phyloP scores from a whole-genome alignment of 2,329 filamentous ascomycete genomes.

The Fusarium denticulatum region DNA sequence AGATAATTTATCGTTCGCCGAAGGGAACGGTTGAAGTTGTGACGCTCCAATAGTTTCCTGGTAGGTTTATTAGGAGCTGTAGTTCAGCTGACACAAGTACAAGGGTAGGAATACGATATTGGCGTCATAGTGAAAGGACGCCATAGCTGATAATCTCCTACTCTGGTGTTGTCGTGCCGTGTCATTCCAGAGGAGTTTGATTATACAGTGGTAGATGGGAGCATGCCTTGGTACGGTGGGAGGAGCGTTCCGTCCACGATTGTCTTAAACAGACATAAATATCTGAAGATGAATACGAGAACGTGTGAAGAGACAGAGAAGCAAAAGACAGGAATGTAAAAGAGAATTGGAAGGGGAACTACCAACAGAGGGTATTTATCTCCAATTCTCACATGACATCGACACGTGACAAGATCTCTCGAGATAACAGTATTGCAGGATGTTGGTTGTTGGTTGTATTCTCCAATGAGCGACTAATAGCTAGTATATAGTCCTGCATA shows the following conservation, averaged over 20 bases:
- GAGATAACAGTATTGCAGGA: constrained; percentile 2
- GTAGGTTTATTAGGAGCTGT: not conserved
- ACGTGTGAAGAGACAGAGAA: not conserved
- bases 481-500: constrained; percentile 3
- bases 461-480: constrained; percentile 16
- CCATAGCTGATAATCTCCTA: not conserved
- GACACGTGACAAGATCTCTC: constrained; percentile 1
- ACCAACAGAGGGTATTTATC: not conserved
- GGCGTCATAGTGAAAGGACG: not conserved
- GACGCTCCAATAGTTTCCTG: not conserved
- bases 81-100: not conserved
- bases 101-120: not conserved
- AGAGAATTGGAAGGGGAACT: not conserved
- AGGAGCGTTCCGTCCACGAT: not conserved
- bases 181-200: not conserved
- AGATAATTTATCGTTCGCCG: not conserved
- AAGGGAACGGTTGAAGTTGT: not conserved
- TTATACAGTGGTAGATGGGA: not conserved
- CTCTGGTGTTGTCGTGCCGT: not conserved
- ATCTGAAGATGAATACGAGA: not conserved
- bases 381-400: not conserved
- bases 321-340: not conserved
- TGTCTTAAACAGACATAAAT: not conserved
- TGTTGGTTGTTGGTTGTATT: constrained; percentile 8
- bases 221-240: not conserved